A percentile compares a stretch with the other conserved stretches of the same genome.
These are phyloP conservation scores for Hypoxylon perforatum DNA, from an alignment of 495 filamentous ascomycete genomes.

Conservation along the genomic window DNA sequence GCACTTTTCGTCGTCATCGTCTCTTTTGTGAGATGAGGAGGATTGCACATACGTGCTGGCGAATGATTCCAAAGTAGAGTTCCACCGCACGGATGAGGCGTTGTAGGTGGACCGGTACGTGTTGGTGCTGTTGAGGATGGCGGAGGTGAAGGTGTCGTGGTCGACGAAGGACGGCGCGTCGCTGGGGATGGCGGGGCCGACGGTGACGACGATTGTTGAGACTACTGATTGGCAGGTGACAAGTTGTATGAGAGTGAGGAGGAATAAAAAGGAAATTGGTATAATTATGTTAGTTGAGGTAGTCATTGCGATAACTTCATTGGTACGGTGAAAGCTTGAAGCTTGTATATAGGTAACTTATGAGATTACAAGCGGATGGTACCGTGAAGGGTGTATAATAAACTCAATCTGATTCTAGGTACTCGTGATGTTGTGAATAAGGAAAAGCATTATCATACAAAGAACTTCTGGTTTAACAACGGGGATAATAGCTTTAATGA, in stretches of 20 bases:
- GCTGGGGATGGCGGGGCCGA: conserved; percentile 42
- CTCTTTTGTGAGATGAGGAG: conserved; percentile 26
- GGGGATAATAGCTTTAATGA: conserved; percentile 27
- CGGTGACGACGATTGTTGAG: conserved; percentile 42
- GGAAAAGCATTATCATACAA: conserved; percentile 6
- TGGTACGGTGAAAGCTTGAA: background rate
- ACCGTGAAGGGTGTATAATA: background rate
- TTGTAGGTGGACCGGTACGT: conserved; percentile 73
- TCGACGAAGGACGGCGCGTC: conserved; percentile 59
- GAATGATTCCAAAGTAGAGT: conserved; percentile 67
- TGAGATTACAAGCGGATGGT: too few species aligned
- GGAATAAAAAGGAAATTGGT: background rate
- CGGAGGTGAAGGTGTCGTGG: conserved; percentile 60
- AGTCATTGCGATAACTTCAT: background rate
- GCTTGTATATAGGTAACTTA: too few species aligned
- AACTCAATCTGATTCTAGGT: background rate
- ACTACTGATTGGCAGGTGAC: conserved; percentile 32
- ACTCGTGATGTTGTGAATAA: background rate
- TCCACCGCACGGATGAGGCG: conserved; percentile 71
- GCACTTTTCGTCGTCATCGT: conserved; percentile 64
- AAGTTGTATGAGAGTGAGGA: conserved; percentile 16
- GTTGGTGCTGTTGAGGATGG: conserved; percentile 75
- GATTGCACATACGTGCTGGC: conserved; percentile 54
- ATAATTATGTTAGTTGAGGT: background rate
- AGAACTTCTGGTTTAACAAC: conserved; percentile 8